Percentiles rank a stretch among this genome's conserved stretches.
phyloP scores from a whole-genome alignment of 2,329 filamentous ascomycete genomes.

The Passalora sequoiae region DNA sequence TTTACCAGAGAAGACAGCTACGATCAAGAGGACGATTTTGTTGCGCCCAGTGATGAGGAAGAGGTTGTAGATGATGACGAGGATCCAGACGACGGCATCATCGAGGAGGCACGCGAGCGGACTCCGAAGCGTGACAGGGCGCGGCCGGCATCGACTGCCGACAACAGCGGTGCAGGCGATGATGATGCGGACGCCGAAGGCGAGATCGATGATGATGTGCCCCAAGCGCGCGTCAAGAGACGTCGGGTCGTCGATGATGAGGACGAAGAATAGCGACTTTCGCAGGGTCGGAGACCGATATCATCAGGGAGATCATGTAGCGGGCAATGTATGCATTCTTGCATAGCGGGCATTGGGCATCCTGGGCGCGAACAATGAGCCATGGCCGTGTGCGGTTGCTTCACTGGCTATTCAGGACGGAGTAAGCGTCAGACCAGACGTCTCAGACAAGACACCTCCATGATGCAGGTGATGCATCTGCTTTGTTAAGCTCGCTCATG shows the following conservation, averaged over 20 bases:
- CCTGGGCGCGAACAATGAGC: no score
- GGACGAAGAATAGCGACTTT: constrained; percentile 46
- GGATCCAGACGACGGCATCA: constrained; percentile 43
- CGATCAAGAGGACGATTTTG: constrained; percentile 73
- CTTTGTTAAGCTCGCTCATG: no score
- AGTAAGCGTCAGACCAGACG: no score
- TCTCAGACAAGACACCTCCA: no score
- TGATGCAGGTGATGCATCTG: no score
- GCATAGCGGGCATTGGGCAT: no score
- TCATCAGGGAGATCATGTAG: no score
- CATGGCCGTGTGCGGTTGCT: no score
- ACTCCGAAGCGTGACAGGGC: constrained; percentile 38
- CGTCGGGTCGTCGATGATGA: constrained; percentile 45
- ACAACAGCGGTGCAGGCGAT: constrained; percentile 12
- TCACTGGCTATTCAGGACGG: no score
- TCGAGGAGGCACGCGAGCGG: constrained; percentile 29
- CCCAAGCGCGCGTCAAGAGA: constrained; percentile 37
- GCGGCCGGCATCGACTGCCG: constrained; percentile 10
- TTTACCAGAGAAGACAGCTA: constrained; percentile 67
- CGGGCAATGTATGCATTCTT: no score
- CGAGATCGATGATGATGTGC: constrained; percentile 33
- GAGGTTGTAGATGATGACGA: constrained; percentile 56
- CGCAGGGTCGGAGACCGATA: no score
- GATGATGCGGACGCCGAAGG: constrained; percentile 36
- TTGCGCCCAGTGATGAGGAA: constrained; percentile 71